A percentile compares a stretch with the other conserved stretches of the same genome.
Evolutionary conservation across 2,329 filamentous ascomycete species (phyloP).

Genomic region (Epichloe hybrida): DNA sequence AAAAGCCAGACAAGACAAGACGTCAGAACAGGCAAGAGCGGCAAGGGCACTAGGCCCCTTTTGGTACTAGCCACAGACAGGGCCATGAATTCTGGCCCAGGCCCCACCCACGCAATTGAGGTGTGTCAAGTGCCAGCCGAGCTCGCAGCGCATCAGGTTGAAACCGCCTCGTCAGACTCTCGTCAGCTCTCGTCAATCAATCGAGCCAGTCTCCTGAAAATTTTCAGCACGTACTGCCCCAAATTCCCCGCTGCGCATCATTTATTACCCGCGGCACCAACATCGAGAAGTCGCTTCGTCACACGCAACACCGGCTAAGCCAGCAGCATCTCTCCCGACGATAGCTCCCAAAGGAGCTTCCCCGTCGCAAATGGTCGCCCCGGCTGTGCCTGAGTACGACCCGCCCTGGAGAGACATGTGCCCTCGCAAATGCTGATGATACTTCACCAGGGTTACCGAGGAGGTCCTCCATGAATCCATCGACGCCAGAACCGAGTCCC

Average conservation of each 20-base stretch:
- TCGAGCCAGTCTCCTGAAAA: not conserved
- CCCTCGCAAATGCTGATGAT: constrained; percentile 8
- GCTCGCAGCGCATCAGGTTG: not conserved
- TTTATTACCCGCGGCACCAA: not conserved
- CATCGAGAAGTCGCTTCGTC: not conserved
- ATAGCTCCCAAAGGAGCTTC: constrained; percentile 5
- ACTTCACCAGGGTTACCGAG: constrained; percentile 63
- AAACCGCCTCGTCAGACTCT: not conserved
- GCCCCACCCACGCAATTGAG: not conserved
- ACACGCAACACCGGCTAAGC: not conserved
- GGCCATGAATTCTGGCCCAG: not conserved
- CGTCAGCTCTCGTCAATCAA: not conserved
- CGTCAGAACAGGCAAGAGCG: not conserved
- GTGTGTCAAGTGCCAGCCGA: not conserved
- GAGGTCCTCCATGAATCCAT: constrained; percentile 84
- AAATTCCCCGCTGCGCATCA: not conserved
- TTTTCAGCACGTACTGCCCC: not conserved
- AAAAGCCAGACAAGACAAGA: too few relatives aligned
- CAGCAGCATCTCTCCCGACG: not conserved
- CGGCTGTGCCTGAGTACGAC: constrained; percentile 61
- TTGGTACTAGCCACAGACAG: too few relatives aligned
- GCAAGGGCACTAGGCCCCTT: not conserved
- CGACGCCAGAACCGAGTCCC: constrained; percentile 80
- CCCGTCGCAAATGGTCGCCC: constrained; percentile 46
- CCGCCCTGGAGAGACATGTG: not conserved